Evolutionary conservation across 2,329 filamentous ascomycete genomes (phyloP), one percentile per base, ranked within the genome.

Genomic region (Didymella exigua): DNA sequence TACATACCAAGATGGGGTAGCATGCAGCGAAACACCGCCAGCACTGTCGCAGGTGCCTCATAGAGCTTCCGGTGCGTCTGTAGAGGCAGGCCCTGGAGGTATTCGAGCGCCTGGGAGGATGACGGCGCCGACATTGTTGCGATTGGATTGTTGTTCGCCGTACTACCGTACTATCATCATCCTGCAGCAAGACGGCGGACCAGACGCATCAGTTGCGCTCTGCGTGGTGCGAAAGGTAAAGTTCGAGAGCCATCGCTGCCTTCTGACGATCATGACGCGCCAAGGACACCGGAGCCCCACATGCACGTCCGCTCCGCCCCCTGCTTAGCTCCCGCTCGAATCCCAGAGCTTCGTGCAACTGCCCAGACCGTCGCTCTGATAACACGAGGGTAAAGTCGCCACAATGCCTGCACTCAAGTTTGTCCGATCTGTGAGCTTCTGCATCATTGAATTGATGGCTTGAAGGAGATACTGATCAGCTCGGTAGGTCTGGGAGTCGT

Each of bases 21-120:
- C 92, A 99, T 97, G 78, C 95, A 93, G 65, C 95, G 87, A 75
- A 98, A 98, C 69, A 99, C 93, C 63, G 95, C 95, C 63, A 99
- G 86, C 31, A 93, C 90, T 1, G 95, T 96, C 36, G 93, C 96
- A 26, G 95, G 95, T 81, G 97, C 93, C 78, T 93, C 89, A 82
- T 99, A 99, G 40, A 99, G 84, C 76, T 91, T 89, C 73, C 87
- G 86, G 76, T 98, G 96, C 30, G 91, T 96, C 36, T 90, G 91
- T 61, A 93, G 91, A 44, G 90, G 90, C 69, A 96, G 88, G 74
- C 88, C 87, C 83, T 98, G 93, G 74, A 98, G 88, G 78, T 96
- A 98, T 73, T 97, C 93, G 73, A 93, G 90, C 50, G 84, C 83
- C 62, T 85, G 84, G 61, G 81, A 81, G 47, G 84, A 83, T 49